Evolutionary conservation across 768 basidiomycete species (phyloP).

Genomic region (Kwoniella sp.): DNA sequence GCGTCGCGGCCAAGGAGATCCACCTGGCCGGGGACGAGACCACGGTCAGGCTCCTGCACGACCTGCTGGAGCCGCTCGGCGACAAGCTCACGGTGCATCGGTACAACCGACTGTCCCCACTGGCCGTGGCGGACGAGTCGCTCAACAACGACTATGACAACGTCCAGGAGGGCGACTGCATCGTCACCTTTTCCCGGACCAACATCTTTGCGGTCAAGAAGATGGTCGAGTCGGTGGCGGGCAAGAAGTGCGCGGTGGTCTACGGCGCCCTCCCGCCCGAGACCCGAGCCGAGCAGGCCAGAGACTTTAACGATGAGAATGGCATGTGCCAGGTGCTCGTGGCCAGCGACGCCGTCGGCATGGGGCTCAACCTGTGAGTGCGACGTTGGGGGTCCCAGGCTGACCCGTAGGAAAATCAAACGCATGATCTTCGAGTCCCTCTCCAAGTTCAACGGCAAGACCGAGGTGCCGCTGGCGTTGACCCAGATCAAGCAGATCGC

Average conservation of each 20-base stretch:
- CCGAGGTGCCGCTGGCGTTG: constrained; percentile 56
- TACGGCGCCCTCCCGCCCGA: constrained; percentile 92
- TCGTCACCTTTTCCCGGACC: constrained; percentile 76
- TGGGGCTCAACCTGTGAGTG: constrained; percentile 89
- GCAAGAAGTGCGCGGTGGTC: constrained; percentile 79
- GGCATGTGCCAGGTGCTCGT: constrained; percentile 86
- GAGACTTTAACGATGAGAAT: constrained; percentile 77
- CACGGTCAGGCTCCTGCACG: constrained; percentile 72
- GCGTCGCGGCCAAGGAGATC: constrained; percentile 69
- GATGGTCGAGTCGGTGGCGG: constrained; percentile 65
- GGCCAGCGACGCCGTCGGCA: constrained; percentile 91
- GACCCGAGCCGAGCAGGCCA: constrained; percentile 83
- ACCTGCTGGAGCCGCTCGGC: constrained; percentile 63
- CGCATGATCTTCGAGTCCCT: constrained; percentile 73
- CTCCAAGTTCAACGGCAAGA: constrained; percentile 61
- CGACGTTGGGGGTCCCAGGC: not conserved
- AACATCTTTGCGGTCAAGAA: constrained; percentile 73
- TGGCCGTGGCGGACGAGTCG: constrained; percentile 64
- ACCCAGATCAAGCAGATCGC: constrained; percentile 92
- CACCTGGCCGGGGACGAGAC: constrained; percentile 96
- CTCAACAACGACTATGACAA: constrained; percentile 61
- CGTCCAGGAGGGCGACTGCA: constrained; percentile 77
- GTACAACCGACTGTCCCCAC: constrained; percentile 84
- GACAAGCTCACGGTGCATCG: constrained; percentile 74
- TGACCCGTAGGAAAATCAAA: constrained; percentile 70